Conservation (phyloP, 106 monocot genomes). For the Gastrodia elata region DNA sequence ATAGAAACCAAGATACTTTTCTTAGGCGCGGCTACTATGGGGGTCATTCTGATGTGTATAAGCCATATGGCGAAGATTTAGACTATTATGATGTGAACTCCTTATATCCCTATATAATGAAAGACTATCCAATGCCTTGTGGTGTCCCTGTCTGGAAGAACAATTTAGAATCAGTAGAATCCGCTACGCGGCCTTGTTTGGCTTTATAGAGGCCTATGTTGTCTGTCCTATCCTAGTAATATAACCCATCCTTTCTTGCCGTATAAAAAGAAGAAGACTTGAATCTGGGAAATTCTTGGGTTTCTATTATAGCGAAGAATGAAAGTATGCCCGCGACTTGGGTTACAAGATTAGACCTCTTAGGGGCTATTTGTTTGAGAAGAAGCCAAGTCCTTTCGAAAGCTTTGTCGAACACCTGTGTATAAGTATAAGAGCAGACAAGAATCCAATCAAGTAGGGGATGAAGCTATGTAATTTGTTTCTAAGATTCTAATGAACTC, state of each 20-base stretch:
- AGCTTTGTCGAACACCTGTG: slow-evolving; percentile 1
- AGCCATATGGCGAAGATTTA: slow-evolving; percentile 9
- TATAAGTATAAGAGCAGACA: background rate
- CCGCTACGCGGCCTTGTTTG: slow-evolving; percentile 10
- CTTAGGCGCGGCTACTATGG: slow-evolving; percentile 6
- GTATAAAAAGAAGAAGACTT: slow-evolving; percentile 6
- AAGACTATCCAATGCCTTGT: slow-evolving; percentile 6
- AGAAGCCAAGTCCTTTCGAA: background rate
- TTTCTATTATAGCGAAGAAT: slow-evolving; percentile 20
- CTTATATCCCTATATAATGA: slow-evolving; percentile 15
- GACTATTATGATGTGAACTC: slow-evolving; percentile 16
- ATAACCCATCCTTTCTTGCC: slow-evolving; percentile 1
- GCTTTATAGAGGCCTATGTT: slow-evolving; percentile 16
- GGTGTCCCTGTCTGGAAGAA: slow-evolving; percentile 9
- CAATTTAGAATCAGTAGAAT: slow-evolving; percentile 6
- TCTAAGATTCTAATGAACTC: slow-evolving; percentile 20
- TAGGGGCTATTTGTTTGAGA: slow-evolving; percentile 18
- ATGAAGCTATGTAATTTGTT: slow-evolving; percentile 16
- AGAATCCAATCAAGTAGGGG: slow-evolving; percentile 8
- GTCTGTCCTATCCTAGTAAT: slow-evolving; percentile 4
- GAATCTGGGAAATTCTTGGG: slow-evolving; percentile 7
- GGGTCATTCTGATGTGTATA: slow-evolving; percentile 14
- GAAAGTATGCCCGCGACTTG: slow-evolving; percentile 9
- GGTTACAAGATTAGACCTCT: slow-evolving; percentile 12
- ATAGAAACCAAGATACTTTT: slow-evolving; percentile 9